Evolutionary conservation across 2,329 filamentous ascomycete species (phyloP), one percentile per base, ranked within the genome.

Genomic region (Neurospora sp.): DNA sequence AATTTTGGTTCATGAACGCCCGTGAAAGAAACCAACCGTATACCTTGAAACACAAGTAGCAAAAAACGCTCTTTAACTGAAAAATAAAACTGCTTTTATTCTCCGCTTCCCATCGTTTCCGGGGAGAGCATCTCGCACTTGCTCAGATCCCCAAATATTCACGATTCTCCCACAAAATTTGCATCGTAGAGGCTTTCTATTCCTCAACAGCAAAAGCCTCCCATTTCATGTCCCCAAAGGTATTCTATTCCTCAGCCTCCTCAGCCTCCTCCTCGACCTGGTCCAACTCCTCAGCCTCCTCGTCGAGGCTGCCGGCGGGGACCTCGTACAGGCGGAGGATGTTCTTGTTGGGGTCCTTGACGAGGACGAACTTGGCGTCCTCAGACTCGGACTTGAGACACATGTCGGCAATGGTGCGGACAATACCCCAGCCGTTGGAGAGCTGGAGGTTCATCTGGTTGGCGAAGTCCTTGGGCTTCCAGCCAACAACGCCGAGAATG

Each of bases 361-460:
- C 88, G 23, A 91, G 85, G 66, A 96, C 89, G 76, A 92, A 96
- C 83, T 94, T 94, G 81, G 90, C 91, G 75, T 93, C 91, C 66
- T 89, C 86, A 81, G 89, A 88, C 66, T 89, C 86, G 81, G 89
- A 88, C 81, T 89, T 88, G 76, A 93, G 86, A 77, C 90, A 91
- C 91, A 98, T 96, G 82, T 99, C 96, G 76, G 93, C 92, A 78
- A 99, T 97, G 67, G 96, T 99, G 75, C 96, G 92, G 71, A 99
- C 96, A 74, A 99, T 98, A 81, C 96, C 96, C 96, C 96, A 99
- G 73, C 96, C 96, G 83, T 99, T 99, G 83, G 91, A 92, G 70
- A 98, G 87, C 77, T 94, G 96, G 77, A 99, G 83, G 84, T 97
- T 97, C 96, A 99, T 99, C 86, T 99, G 96, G 78, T 88, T 87